Base-by-base conservation (phyloP, 2,329 filamentous ascomycete genomes). In the Geosmithia flava region DNA sequence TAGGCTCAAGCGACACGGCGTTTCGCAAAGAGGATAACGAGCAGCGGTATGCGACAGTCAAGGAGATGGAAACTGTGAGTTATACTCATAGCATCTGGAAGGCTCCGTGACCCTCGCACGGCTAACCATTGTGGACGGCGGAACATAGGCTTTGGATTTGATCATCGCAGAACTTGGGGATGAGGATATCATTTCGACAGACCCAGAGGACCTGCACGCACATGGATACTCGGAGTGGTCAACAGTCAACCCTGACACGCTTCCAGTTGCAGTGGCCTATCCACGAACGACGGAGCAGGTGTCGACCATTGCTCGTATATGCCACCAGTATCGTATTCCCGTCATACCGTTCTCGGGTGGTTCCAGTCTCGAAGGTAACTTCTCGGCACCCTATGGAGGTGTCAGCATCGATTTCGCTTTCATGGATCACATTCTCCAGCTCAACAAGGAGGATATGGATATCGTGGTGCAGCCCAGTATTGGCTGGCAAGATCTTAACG, bases 381-480 rank as follows among this genome's bases (percentile, higher is more conserved):
- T 95, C 63, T 86, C 87, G 0, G 87, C 89, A 15, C 87, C 88
- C 0, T 85, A 83, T 59, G 89, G 89, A 13, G 90, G 90, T 13
- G 78, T 96, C 59, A 91, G 86, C 54, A 85, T 96, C 46, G 90
- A 96, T 59, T 96, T 96, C 62, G 78, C 80, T 1, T 80, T 79
- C 58, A 96, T 96, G 90, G 84, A 95, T 61, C 72, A 81, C 57
- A 84, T 95, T 23, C 56, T 96, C 29, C 72, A 81, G 48, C 72
- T 95, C 49, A 85, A 95, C 62, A 82, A 85, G 55, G 83, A 87
- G 3, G 90, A 95, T 61, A 88, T 95, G 85, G 90, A 96, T 56
- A 75, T 95, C 46, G 86, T 95, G 4, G 88, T 96, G 3, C 90
- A 96, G 62, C 90, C 90, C 3, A 86, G 85, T 7, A 83, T 96